A percentile compares a stretch with the other conserved stretches of the same genome.
phyloP scores from a whole-genome alignment of 2,329 filamentous ascomycete species.

The Phyllosticta citriasiana region DNA sequence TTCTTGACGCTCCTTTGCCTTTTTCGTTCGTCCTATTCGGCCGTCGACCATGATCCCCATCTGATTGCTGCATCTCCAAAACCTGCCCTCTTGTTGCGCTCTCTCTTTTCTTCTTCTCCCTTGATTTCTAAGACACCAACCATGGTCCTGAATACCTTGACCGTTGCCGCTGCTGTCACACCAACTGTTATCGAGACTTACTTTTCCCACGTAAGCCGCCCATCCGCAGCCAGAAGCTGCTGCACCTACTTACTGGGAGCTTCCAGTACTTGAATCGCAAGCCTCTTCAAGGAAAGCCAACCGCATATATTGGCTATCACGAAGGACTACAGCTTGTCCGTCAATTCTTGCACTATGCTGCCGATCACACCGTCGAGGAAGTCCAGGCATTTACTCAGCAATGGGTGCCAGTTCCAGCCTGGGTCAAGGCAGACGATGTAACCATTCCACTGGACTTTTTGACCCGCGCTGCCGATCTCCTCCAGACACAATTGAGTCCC shows the following conservation, averaged over 20 bases:
- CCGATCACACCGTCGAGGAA: constrained; percentile 85
- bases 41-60: not conserved
- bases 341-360: constrained; percentile 73
- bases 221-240: not conserved
- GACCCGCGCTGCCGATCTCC: constrained; percentile 48
- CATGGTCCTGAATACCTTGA: constrained; percentile 67
- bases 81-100: not conserved
- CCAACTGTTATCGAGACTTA: constrained; percentile 82
- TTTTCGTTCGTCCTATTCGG: not conserved
- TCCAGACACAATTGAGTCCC: constrained; percentile 66
- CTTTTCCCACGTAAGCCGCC: constrained; percentile 63
- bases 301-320: constrained; percentile 86
- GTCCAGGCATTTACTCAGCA: constrained; percentile 84
- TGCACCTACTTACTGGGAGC: not conserved
- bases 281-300: constrained; percentile 66
- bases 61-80: not conserved
- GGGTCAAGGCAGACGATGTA: constrained; percentile 69
- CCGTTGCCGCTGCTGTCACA: constrained; percentile 73
- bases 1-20: not conserved
- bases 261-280: constrained; percentile 71
- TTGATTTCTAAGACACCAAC: constrained; percentile 20
- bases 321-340: constrained; percentile 83
- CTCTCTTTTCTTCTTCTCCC: not conserved
- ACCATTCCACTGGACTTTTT: constrained; percentile 56
- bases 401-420: constrained; percentile 81